Evolutionary conservation across 257 asterid genomes (phyloP).

Genomic region (Salvia miltiorrhiza): DNA sequence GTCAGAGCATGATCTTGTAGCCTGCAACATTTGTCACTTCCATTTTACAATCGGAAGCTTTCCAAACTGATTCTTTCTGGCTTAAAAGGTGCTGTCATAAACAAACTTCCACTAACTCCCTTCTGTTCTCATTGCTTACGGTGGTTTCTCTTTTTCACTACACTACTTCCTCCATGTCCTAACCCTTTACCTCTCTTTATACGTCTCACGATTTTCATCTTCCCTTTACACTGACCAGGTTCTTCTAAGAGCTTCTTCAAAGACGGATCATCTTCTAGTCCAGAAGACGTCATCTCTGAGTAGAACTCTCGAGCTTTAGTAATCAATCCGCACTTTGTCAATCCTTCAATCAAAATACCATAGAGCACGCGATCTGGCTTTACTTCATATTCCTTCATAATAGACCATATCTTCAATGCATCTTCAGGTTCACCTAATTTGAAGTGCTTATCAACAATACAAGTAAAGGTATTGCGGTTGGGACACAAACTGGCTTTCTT

Average conservation of each 20-base stretch:
- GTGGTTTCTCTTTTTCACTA: conserved; percentile 19
- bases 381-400: conserved; percentile 46
- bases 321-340: conserved; percentile 49
- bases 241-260: conserved; percentile 58
- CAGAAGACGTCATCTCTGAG: conserved; percentile 56
- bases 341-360: conserved; percentile 54
- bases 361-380: conserved; percentile 51
- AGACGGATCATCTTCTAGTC: conserved; percentile 42
- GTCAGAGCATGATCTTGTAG: neutral
- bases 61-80: neutral
- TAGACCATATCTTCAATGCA: conserved; percentile 62
- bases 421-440: conserved; percentile 47
- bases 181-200: conserved; percentile 29
- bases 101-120: conserved; percentile 1
- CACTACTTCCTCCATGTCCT: conserved; percentile 13
- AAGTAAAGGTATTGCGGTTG: conserved; percentile 45
- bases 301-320: conserved; percentile 62
- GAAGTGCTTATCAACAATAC: conserved; percentile 43
- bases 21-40: neutral
- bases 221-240: conserved; percentile 22
- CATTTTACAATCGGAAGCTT: neutral
- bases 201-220: conserved; percentile 23
- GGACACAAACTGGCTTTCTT: conserved; percentile 58
- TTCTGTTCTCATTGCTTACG: conserved; percentile 21
- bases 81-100: neutral